phyloP scores from a whole-genome alignment of 805 yeast species.

The Saturnispora hagleri region DNA sequence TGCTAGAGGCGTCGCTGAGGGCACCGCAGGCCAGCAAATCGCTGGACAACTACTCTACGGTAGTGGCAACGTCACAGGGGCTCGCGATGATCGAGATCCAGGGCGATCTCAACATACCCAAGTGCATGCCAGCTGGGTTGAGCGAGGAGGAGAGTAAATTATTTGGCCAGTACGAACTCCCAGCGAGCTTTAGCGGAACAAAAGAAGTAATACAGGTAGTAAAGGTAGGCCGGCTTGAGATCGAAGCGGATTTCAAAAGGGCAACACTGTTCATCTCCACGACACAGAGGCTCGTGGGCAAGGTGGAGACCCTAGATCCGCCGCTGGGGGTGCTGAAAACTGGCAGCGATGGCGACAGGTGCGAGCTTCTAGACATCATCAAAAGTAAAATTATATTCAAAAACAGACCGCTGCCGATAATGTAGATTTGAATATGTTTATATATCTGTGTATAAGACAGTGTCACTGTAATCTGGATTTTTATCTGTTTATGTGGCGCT shows the following conservation, averaged over 20 bases:
- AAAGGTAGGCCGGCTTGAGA: slow-evolving; percentile 34
- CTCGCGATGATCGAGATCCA: slow-evolving; percentile 59
- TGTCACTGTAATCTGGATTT: too few relatives aligned
- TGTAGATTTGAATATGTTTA: slow-evolving; percentile 32
- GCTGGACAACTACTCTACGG: background rate
- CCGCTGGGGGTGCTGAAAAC: slow-evolving; percentile 54
- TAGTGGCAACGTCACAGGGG: slow-evolving; percentile 42
- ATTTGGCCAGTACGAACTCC: slow-evolving; percentile 27
- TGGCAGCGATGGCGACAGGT: slow-evolving; percentile 19
- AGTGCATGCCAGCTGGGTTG: slow-evolving; percentile 24
- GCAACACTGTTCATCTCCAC: slow-evolving; percentile 58
- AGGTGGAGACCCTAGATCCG: slow-evolving; percentile 45
- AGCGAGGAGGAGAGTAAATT: slow-evolving; percentile 28
- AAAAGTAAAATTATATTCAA: slow-evolving; percentile 50
- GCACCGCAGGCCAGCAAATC: background rate
- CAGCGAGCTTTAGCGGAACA: slow-evolving; percentile 6
- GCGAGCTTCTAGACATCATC: slow-evolving; percentile 52
- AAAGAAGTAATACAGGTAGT: slow-evolving; percentile 32
- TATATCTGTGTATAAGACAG: too few relatives aligned
- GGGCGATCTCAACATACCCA: slow-evolving; percentile 55
- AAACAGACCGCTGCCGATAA: slow-evolving; percentile 67
- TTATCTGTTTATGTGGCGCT: too few relatives aligned
- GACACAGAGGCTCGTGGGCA: slow-evolving; percentile 61
- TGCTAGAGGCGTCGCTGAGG: background rate
- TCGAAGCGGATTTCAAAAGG: slow-evolving; percentile 34